These are phyloP conservation scores for Coemansia sp. DNA, from an alignment of 192 early-diverging fungal species.

Conservation along the genomic window DNA sequence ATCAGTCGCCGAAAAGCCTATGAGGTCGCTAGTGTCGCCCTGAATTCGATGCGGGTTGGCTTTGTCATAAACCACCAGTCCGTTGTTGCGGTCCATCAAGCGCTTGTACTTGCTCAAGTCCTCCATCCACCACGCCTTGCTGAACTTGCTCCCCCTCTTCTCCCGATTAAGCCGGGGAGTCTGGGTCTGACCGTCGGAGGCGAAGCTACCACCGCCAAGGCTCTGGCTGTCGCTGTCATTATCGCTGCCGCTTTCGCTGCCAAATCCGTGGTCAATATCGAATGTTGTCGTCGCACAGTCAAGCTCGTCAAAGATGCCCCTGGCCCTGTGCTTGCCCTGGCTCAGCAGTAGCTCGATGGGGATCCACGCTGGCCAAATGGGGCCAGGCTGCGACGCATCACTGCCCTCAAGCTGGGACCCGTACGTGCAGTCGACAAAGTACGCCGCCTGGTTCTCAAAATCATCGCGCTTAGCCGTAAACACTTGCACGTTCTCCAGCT, in stretches of 20 bases:
- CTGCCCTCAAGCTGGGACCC: slow-evolving; percentile 27
- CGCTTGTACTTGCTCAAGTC: slow-evolving; percentile 52
- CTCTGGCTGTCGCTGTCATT: slow-evolving; percentile 1
- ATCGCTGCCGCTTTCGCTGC: not conserved
- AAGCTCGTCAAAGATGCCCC: slow-evolving; percentile 47
- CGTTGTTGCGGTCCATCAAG: slow-evolving; percentile 51
- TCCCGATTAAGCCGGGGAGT: not conserved
- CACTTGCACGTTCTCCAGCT: slow-evolving; percentile 52
- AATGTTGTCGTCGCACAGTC: slow-evolving; percentile 5
- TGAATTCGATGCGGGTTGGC: slow-evolving; percentile 54
- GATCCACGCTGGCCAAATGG: slow-evolving; percentile 56
- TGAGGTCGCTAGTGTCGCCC: slow-evolving; percentile 27
- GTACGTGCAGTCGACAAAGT: slow-evolving; percentile 54
- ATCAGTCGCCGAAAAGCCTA: not conserved
- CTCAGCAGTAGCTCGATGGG: slow-evolving; percentile 57
- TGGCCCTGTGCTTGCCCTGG: slow-evolving; percentile 30
- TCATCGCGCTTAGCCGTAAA: slow-evolving; percentile 48
- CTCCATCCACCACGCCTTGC: slow-evolving; percentile 48
- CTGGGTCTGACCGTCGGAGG: not conserved
- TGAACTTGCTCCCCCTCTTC: slow-evolving; percentile 5
- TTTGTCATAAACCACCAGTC: slow-evolving; percentile 53
- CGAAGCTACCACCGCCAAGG: not conserved
- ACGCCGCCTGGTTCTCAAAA: slow-evolving; percentile 44
- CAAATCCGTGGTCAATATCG: not conserved
- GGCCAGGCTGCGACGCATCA: slow-evolving; percentile 23